These are phyloP conservation scores for Colletotrichum tropicicola DNA, from an alignment of 2,329 filamentous ascomycete species.

Conservation along the genomic window DNA sequence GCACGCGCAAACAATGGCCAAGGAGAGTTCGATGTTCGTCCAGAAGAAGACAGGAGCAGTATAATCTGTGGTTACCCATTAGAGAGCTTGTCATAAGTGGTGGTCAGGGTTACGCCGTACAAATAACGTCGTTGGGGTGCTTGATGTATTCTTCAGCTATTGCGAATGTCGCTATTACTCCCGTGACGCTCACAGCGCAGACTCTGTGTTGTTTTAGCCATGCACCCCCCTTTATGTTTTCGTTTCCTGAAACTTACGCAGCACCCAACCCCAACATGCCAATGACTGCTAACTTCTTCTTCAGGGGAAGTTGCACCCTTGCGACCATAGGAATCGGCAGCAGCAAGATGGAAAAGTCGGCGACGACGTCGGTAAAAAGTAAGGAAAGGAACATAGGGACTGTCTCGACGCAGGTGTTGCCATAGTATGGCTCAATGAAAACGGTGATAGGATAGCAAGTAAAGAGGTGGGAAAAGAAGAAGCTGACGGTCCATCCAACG, in stretches of 20 bases:
- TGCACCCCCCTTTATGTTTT: background rate
- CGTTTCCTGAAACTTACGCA: conserved; percentile 32
- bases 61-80: conserved; percentile 37
- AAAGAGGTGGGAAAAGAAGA: conserved; percentile 38
- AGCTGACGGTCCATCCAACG: conserved; percentile 34
- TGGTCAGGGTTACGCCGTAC: too few species aligned
- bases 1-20: conserved; percentile 49
- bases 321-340: conserved; percentile 38
- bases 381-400: conserved; percentile 34
- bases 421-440: conserved; percentile 36
- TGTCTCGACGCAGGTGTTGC: conserved; percentile 35
- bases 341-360: conserved; percentile 36
- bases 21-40: conserved; percentile 50
- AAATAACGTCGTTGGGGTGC: conserved; percentile 36
- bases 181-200: conserved; percentile 26
- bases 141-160: conserved; percentile 32
- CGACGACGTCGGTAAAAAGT: conserved; percentile 34
- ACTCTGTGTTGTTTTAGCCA: conserved; percentile 1
- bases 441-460: conserved; percentile 36
- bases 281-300: conserved; percentile 36
- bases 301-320: conserved; percentile 35
- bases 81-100: too few species aligned
- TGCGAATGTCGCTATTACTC: conserved; percentile 34
- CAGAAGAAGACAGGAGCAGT: conserved; percentile 42
- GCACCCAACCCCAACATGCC: conserved; percentile 37